Evolutionary conservation across 306 rosid genomes (phyloP).

Genomic region (Dalbergia cultrata): DNA sequence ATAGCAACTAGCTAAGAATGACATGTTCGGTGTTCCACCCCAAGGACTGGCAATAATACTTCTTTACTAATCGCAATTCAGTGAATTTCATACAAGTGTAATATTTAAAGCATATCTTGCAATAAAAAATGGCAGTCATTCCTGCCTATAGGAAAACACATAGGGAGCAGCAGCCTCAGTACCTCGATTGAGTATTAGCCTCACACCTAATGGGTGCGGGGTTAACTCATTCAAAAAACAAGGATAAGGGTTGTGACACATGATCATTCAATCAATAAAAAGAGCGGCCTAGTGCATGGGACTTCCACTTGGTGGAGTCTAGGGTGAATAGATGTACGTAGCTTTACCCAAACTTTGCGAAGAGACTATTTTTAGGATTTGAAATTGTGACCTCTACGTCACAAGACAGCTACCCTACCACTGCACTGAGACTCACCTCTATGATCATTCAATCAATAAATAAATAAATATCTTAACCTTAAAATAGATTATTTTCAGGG

Average conservation of each 20-base stretch:
- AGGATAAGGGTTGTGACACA: not conserved
- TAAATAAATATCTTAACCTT: slow-evolving; percentile 18
- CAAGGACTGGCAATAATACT: slow-evolving; percentile 13
- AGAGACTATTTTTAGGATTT: no score
- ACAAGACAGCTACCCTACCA: no score
- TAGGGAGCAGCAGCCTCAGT: not conserved
- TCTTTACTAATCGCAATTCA: slow-evolving; percentile 26
- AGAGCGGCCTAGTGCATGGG: no score
- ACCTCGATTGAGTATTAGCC: not conserved
- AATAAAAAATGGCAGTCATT: slow-evolving; percentile 8
- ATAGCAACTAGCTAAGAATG: slow-evolving; percentile 49
- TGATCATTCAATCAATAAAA: slow-evolving; percentile 24
- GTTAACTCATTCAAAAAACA: not conserved
- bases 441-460: slow-evolving; percentile 24
- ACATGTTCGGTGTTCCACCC: slow-evolving; percentile 19
- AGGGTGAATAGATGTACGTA: no score
- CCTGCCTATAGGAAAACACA: slow-evolving; percentile 13
- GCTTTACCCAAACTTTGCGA: no score
- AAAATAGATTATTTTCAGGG: slow-evolving; percentile 23
- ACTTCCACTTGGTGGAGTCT: no score
- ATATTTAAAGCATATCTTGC: not conserved
- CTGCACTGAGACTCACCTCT: no score
- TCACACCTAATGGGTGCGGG: not conserved
- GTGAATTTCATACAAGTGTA: slow-evolving; percentile 18
- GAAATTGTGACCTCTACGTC: no score